Evolutionary conservation across 352 stramenopile species (phyloP).

Genomic region (Pythium monospermum): DNA sequence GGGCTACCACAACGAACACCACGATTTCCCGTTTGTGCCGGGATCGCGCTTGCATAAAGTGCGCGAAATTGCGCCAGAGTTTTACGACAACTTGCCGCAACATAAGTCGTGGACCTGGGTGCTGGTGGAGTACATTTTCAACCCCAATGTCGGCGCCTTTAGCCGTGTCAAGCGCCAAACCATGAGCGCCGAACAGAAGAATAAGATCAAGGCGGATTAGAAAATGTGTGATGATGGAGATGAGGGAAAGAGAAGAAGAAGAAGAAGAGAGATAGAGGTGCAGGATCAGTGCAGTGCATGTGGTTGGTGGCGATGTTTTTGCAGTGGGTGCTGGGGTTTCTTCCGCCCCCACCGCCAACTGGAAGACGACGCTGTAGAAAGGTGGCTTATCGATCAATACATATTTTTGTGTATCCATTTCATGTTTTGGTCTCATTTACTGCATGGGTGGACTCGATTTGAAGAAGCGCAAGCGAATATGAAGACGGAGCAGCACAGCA

Average conservation of each 20-base stretch:
- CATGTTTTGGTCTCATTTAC: no score
- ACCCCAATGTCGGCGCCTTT: slow-evolving; percentile 91
- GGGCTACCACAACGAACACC: slow-evolving; percentile 98
- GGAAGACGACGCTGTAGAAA: no score
- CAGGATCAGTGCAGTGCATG: no score
- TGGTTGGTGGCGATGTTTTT: no score
- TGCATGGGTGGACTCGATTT: no score
- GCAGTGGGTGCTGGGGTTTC: no score
- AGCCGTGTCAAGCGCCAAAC: slow-evolving; percentile 87
- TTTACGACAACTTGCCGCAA: slow-evolving; percentile 93
- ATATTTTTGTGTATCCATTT: no score
- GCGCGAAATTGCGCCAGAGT: slow-evolving; percentile 89
- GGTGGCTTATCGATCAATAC: no score
- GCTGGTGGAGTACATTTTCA: slow-evolving; percentile 92
- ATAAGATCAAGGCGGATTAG: slow-evolving; percentile 77
- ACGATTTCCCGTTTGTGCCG: slow-evolving; percentile 95
- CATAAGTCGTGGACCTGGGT: slow-evolving; percentile 93
- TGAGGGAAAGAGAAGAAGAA: slow-evolving; percentile 33
- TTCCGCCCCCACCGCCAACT: no score
- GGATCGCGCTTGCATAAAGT: slow-evolving; percentile 90
- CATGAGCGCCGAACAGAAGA: slow-evolving; percentile 42
- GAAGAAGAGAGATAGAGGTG: slow-evolving; percentile 58
- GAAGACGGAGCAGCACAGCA: no score
- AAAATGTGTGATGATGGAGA: neutral
- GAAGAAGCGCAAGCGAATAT: no score